Base-by-base conservation (phyloP, 495 filamentous ascomycete genomes). In the Penicillium samsonianum region DNA sequence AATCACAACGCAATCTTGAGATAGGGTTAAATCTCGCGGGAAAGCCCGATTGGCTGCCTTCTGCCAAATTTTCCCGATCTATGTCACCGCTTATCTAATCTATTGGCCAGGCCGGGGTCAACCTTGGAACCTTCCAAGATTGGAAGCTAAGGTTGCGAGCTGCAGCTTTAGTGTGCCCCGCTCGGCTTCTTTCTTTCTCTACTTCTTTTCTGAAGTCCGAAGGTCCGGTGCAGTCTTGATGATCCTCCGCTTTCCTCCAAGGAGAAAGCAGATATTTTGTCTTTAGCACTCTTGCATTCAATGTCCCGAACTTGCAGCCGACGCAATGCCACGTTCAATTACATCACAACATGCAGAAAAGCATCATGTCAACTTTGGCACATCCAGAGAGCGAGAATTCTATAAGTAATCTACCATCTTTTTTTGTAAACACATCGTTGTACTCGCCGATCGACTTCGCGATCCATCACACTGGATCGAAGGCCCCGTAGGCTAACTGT, bases 311-410 rank as follows among this genome's bases (percentile, higher is more conserved):
- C 11, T 19, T 35, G 19, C 33, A 1, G 5, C 20, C 14, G 53
- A n/a, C 42, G n/a, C 44, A 47, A 61, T 61, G 59, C 40, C 59
- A 23, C 23, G 41, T 17, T 40, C 59, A n/a, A 30, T 19, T 35
- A 20, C 41, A n/a, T 23, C 17, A 12, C 38, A 23, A 5, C 10
- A 51, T 16, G 28, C 23, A 22, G 47, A 53, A 22, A 23, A 50
- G 49, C 50, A 52, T 4, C 52, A 43, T 12, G 20, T 31, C 35
- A 49, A 35, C 35, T 60, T 53, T 47, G 41, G 52, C 20, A 59
- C 47, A 12, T 53, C 48, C 9, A 45, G 49, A 44, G 64, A 69
- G 40, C 67, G 67, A 20, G 67, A 69, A 55, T 67, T 65, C 35
- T 63, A 65, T 53, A 65, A 62, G 67, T 69, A 56, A 25, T 50